These are phyloP conservation scores for Talaromyces sp. DNA, from an alignment of 2,329 filamentous ascomycete genomes.

Conservation along the genomic window DNA sequence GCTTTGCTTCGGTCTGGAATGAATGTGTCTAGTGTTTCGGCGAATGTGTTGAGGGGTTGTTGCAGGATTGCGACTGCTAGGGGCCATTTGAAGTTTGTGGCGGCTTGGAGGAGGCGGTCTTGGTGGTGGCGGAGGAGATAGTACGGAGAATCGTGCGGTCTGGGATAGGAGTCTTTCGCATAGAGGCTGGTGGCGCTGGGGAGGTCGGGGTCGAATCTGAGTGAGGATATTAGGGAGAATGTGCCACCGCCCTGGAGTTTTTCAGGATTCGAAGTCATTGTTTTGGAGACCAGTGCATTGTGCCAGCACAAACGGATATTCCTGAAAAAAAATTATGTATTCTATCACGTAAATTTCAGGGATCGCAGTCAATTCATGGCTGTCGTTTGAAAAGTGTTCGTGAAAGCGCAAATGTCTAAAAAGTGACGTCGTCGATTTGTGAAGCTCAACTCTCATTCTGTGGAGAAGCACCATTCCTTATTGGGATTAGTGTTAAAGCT, in stretches of 20 bases:
- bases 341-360: neutral
- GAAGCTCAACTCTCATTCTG: too few relatives aligned
- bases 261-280: constrained; percentile 2
- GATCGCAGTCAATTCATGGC: neutral
- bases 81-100: constrained; percentile 49
- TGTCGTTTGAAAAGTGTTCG: neutral
- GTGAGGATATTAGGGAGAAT: constrained; percentile 67
- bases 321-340: neutral
- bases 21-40: constrained; percentile 27
- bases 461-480: too few relatives aligned
- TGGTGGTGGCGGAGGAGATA: constrained; percentile 79
- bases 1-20: constrained; percentile 33
- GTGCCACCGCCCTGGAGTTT: neutral
- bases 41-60: constrained; percentile 29
- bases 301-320: neutral
- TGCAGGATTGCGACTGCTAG: constrained; percentile 30
- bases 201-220: constrained; percentile 67
- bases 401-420: neutral
- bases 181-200: constrained; percentile 29
- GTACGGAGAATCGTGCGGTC: constrained; percentile 55
- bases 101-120: constrained; percentile 67
- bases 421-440: too few relatives aligned
- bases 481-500: too few relatives aligned
- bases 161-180: constrained; percentile 33
- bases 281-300: neutral